Base-by-base conservation (phyloP, 2,329 filamentous ascomycete genomes). In the Aphanocladium album region DNA sequence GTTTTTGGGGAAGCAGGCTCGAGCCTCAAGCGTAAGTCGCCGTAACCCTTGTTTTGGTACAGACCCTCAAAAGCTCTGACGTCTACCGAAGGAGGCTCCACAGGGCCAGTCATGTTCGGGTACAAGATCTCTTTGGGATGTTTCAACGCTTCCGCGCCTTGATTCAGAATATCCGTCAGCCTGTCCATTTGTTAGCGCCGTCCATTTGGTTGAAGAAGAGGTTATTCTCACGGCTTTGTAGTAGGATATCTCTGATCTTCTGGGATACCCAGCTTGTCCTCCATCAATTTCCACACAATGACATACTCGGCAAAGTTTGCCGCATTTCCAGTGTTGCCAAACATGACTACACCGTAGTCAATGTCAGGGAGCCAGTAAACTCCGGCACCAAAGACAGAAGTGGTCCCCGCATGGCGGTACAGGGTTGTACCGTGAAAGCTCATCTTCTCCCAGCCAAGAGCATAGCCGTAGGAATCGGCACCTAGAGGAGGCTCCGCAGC, bases 281-380 rank as follows among this genome's bases (percentile, higher is more conserved):
- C 66, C 21, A 68, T 33, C 3, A 67, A 55, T 5, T 60, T 57
- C 16, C 63, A 62, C 2, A 62, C 62, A 3, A 66, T 23, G 7
- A 64, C 16, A 0, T 65, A 43, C 0, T 59, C 43, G 0, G 49
- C 71, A 4, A 56, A 53, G 55, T 75, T 77, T 6, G 73, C 73
- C 12, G 72, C 73, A 9, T 65, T n/a, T 14, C 71, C 75, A 52
- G 75, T 77, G 60, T 80, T 81, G 11, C 46, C 55, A 39, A 67
- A 58, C 2, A 63, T 61, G 1, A 64, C 54, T 3, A 67, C 61
- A 1, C 63, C 66, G 11, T 65, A 55, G 9, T 60, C 43, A 35
- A 46, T 60, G 3, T 61, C 61, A 0, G 67, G 67, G 0, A 68
- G 45, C 60, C 65, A 67, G 23, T 63, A 57, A 58, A 66, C 65